These are phyloP conservation scores for Capniomyces stellatus DNA, from an alignment of 371 early-diverging fungal species.

Conservation along the genomic window DNA sequence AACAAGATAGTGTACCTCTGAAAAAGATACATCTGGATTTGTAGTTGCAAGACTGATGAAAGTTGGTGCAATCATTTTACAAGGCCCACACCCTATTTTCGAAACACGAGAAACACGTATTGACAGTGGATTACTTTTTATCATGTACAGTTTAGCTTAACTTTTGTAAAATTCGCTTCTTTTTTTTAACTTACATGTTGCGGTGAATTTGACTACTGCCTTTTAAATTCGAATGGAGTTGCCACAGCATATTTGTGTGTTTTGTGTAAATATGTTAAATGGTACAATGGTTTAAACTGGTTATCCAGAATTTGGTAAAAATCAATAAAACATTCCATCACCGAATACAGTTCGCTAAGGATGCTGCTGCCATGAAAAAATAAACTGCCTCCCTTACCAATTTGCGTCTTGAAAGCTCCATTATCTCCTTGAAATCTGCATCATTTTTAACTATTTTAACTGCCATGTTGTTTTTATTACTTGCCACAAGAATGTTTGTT, in stretches of 20 bases:
- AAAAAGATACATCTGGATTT: not conserved
- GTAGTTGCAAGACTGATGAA: not conserved
- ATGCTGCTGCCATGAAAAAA: too few relatives aligned
- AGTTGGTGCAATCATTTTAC: not conserved
- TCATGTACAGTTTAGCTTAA: not conserved
- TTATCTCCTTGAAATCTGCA: not conserved
- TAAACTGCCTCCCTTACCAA: too few relatives aligned
- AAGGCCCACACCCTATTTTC: constrained; percentile 1
- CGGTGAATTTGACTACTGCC: not conserved
- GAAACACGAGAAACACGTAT: not conserved
- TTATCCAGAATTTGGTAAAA: not conserved
- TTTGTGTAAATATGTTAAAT: not conserved
- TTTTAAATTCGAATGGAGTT: not conserved
- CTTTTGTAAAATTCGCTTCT: not conserved
- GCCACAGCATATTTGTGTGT: not conserved
- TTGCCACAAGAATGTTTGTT: too few relatives aligned
- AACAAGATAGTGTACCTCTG: too few relatives aligned
- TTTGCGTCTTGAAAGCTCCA: not conserved
- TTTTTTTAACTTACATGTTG: not conserved
- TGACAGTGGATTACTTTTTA: not conserved
- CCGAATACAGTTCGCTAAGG: too few relatives aligned
- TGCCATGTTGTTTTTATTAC: not conserved
- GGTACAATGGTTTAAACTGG: not conserved
- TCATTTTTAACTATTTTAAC: not conserved
- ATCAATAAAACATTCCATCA: not conserved